phyloP scores from a whole-genome alignment of 164 flowering plant genomes.

The Pachysandra terminalis region DNA sequence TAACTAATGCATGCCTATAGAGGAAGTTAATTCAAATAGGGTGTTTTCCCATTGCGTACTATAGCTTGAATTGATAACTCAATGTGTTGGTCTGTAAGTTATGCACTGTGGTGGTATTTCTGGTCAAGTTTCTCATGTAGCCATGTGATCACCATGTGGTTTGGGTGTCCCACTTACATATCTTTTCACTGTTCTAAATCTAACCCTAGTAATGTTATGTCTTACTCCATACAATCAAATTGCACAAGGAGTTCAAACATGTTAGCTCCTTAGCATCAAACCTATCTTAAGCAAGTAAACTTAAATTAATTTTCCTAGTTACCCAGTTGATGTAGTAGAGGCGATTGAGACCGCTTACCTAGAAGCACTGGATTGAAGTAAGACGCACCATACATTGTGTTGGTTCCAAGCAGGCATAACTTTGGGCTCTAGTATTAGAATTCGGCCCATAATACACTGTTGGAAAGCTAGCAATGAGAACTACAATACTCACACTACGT shows the following conservation, averaged over 20 bases:
- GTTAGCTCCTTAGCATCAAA: not conserved
- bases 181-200: not conserved
- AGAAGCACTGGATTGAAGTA: too few species aligned
- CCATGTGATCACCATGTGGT: not conserved
- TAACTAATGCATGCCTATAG: not conserved
- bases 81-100: not conserved
- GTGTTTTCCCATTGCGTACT: too few species aligned
- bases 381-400: too few species aligned
- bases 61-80: not conserved
- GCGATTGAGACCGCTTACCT: too few species aligned
- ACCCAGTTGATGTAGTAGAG: too few species aligned
- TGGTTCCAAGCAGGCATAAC: too few species aligned
- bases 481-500: too few species aligned
- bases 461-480: too few species aligned
- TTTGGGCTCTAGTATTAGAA: too few species aligned
- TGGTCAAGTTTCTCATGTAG: not conserved
- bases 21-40: not conserved
- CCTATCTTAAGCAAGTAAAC: not conserved
- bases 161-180: not conserved
- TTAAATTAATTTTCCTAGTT: too few species aligned
- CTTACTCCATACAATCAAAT: not conserved
- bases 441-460: too few species aligned
- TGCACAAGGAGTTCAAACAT: not conserved
- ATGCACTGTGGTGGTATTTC: not conserved
- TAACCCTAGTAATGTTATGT: not conserved